These are phyloP conservation scores for Heterobasidion parviporum DNA, from an alignment of 1,284 basidiomycete species.

Conservation along the genomic window DNA sequence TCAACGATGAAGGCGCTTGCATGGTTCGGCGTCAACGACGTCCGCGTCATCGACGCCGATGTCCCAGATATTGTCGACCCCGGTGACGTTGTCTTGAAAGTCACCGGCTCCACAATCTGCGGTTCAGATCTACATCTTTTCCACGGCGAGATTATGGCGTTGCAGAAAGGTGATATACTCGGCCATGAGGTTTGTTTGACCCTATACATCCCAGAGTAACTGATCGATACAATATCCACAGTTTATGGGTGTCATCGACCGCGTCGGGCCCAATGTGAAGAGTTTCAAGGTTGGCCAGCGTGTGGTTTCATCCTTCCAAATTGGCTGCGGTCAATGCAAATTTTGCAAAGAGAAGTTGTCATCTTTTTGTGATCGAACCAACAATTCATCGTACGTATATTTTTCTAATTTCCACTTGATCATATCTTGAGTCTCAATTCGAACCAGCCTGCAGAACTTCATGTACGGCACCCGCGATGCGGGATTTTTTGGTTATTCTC, in stretches of 20 bases:
- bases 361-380: conserved; percentile 67
- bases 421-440: background rate
- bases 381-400: conserved; percentile 47
- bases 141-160: conserved; percentile 55
- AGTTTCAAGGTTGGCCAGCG: conserved; percentile 56
- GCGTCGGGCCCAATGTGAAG: conserved; percentile 54
- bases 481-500: conserved; percentile 70
- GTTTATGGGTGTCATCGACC: conserved; percentile 67
- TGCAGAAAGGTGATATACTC: conserved; percentile 69
- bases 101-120: conserved; percentile 67
- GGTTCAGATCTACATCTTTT: conserved; percentile 64
- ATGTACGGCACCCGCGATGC: conserved; percentile 68
- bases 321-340: conserved; percentile 67
- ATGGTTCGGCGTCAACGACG: conserved; percentile 57
- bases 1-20: conserved; percentile 61
- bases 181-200: conserved; percentile 51
- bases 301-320: conserved; percentile 73
- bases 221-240: conserved; percentile 15
- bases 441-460: conserved; percentile 42
- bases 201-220: background rate
- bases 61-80: conserved; percentile 63
- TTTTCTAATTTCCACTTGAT: background rate
- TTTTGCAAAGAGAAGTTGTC: conserved; percentile 70
- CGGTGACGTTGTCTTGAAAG: conserved; percentile 58
- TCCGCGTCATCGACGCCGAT: conserved; percentile 47